phyloP scores from a whole-genome alignment of 108 stramenopile genomes.

The Seminavis robusta region DNA sequence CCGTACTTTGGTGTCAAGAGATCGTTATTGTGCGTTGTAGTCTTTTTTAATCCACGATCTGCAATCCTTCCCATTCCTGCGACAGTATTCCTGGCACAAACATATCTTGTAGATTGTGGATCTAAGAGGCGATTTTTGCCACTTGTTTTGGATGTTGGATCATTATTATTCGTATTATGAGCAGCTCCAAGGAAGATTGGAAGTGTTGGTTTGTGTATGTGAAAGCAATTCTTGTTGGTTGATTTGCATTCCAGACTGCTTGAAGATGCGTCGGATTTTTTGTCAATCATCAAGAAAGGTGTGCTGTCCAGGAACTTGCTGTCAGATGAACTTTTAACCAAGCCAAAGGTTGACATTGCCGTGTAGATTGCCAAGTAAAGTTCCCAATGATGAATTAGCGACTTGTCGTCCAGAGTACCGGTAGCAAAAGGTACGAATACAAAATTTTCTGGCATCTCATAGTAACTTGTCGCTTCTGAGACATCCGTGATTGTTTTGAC shows the following conservation, averaged over 20 bases:
- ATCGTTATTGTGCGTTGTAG: not conserved
- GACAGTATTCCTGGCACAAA: slow-evolving; percentile 1
- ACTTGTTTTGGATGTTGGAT: not conserved
- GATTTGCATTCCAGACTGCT: too few species aligned
- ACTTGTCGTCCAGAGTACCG: not conserved
- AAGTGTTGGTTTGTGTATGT: not conserved
- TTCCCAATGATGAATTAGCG: not conserved
- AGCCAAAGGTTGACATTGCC: not conserved
- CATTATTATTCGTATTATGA: not conserved
- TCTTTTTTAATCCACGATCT: not conserved
- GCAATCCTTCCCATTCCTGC: not conserved
- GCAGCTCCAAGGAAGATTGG: not conserved
- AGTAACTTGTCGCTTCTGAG: not conserved
- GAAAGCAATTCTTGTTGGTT: too few species aligned
- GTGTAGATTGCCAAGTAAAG: not conserved
- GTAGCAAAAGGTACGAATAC: not conserved
- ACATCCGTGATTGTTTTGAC: not conserved
- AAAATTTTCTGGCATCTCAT: not conserved
- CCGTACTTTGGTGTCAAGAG: not conserved
- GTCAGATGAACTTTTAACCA: not conserved
- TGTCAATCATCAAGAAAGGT: not conserved
- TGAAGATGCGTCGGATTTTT: not conserved
- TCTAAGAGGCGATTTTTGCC: not conserved
- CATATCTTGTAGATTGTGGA: not conserved
- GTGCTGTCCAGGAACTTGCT: not conserved